These are phyloP conservation scores for Canna indica DNA, from an alignment of 176 grass and related monocot species.

Conservation along the genomic window DNA sequence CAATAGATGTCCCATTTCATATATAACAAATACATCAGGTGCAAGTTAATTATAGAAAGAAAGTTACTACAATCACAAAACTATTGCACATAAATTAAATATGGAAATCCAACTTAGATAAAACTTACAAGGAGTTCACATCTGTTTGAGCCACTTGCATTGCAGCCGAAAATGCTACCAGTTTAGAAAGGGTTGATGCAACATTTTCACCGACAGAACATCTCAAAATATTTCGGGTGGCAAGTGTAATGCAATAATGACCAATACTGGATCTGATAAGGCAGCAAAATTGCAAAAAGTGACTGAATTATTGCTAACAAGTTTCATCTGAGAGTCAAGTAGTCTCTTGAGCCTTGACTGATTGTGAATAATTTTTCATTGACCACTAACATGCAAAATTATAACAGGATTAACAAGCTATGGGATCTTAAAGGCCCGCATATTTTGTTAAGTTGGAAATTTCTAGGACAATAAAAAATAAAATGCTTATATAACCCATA, in stretches of 20 bases:
- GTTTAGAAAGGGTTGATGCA: slow-evolving; percentile 56
- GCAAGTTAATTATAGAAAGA: not conserved
- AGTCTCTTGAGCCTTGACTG: too few species aligned
- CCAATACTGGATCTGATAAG: slow-evolving; percentile 67
- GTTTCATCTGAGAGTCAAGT: too few species aligned
- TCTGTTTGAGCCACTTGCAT: slow-evolving; percentile 55
- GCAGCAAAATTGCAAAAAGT: slow-evolving; percentile 23
- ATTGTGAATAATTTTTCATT: slow-evolving; percentile 62
- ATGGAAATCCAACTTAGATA: slow-evolving; percentile 5
- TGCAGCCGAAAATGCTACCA: slow-evolving; percentile 46
- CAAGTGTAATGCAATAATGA: slow-evolving; percentile 64
- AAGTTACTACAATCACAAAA: not conserved
- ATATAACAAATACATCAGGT: not conserved
- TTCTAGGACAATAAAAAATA: not conserved
- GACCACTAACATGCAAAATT: slow-evolving; percentile 69
- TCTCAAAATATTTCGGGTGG: slow-evolving; percentile 66
- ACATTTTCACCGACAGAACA: slow-evolving; percentile 65
- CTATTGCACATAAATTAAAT: not conserved
- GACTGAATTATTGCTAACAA: slow-evolving; percentile 27
- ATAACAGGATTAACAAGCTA: slow-evolving; percentile 24
- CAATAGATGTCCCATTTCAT: not conserved
- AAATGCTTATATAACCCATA: too few species aligned
- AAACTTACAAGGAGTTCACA: slow-evolving; percentile 94
- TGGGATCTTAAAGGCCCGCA: slow-evolving; percentile 16
- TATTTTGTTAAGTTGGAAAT: slow-evolving; percentile 31